Evolutionary conservation across 2,329 filamentous ascomycete genomes (phyloP).

Genomic region (Akanthomyces uredinophilus): DNA sequence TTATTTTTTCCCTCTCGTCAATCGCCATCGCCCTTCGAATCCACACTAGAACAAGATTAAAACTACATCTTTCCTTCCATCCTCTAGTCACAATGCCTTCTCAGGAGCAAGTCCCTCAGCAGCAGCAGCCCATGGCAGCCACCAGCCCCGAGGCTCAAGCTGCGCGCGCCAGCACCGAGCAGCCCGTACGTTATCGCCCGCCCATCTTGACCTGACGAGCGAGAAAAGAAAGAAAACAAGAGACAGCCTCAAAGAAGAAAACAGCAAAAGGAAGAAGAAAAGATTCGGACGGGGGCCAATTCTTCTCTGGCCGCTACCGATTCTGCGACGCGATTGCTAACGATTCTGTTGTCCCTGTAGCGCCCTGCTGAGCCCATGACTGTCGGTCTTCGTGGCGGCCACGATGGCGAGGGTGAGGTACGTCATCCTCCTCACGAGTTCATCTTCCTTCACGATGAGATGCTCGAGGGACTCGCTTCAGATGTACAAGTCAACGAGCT

Average conservation of each 20-base stretch:
- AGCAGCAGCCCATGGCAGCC: slow-evolving; percentile 13
- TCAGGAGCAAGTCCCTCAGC: slow-evolving; percentile 5
- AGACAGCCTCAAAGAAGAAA: not conserved
- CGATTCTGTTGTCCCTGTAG: slow-evolving; percentile 17
- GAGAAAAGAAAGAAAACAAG: not conserved
- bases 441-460: not conserved
- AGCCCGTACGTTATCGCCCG: slow-evolving; percentile 31
- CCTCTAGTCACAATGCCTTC: not conserved
- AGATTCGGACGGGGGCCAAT: not conserved
- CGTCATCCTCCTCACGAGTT: slow-evolving; percentile 14
- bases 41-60: not conserved
- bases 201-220: not conserved
- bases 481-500: not conserved
- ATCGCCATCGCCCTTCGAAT: not conserved
- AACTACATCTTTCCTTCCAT: not conserved
- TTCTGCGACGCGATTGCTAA: not conserved
- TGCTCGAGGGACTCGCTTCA: not conserved
- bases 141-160: slow-evolving; percentile 10
- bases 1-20: not conserved
- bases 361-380: slow-evolving; percentile 32
- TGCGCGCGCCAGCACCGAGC: slow-evolving; percentile 26
- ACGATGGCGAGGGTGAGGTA: slow-evolving; percentile 30
- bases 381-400: slow-evolving; percentile 30
- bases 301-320: not conserved
- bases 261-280: not conserved